A percentile compares a stretch with the other conserved stretches of the same genome.
Evolutionary conservation across 371 early-diverging fungal genomes (phyloP).

Genomic region (Blyttiomyces sp.): DNA sequence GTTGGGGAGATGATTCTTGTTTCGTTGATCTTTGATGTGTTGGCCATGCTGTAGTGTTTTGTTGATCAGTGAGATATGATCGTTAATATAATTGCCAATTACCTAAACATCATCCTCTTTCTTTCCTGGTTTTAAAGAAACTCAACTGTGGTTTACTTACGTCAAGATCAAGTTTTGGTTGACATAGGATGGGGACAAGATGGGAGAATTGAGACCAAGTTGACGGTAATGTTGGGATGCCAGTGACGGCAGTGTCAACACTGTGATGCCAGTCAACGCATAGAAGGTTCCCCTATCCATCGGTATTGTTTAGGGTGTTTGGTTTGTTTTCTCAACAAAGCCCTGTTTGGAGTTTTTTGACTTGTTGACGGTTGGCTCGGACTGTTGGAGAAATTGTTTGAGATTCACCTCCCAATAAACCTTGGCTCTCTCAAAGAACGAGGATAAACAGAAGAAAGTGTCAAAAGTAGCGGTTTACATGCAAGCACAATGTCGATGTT

Average conservation of each 20-base stretch:
- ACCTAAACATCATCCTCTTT: background rate
- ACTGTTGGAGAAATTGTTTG: no score
- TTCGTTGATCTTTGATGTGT: background rate
- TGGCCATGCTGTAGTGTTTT: background rate
- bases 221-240: slow-evolving; percentile 10
- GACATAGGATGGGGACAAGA: slow-evolving; percentile 7
- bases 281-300: no score
- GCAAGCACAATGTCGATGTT: no score
- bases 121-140: background rate
- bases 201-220: slow-evolving; percentile 15
- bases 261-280: slow-evolving; percentile 1
- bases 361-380: no score
- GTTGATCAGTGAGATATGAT: background rate
- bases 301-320: no score
- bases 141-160: slow-evolving; percentile 1
- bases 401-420: no score
- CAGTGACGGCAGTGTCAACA: slow-evolving; percentile 25
- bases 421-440: no score
- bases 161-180: slow-evolving; percentile 9
- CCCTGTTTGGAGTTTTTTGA: no score
- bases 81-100: background rate
- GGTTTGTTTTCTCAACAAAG: no score
- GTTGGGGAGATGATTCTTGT: slow-evolving; percentile 15
- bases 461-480: no score
- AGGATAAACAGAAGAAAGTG: no score